phyloP scores from a whole-genome alignment of 164 flowering plant genomes.

The Cinnamomum chago region DNA sequence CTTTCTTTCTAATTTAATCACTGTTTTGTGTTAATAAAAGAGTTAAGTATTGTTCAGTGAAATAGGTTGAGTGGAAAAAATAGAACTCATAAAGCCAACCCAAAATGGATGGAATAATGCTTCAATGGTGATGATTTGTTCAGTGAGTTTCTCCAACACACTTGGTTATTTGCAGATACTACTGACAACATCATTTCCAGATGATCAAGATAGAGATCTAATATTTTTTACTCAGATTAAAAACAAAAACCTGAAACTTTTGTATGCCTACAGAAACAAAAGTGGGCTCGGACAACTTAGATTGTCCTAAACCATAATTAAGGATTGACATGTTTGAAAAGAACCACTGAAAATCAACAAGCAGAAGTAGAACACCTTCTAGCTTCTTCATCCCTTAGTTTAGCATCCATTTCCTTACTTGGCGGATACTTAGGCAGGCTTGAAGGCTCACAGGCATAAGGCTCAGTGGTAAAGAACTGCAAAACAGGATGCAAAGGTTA shows the following conservation, averaged over 20 bases:
- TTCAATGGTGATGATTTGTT: too few relatives aligned
- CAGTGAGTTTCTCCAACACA: too few relatives aligned
- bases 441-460: slow-evolving; percentile 91
- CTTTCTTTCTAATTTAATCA: too few relatives aligned
- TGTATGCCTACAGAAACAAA: background rate
- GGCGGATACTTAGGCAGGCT: slow-evolving; percentile 97
- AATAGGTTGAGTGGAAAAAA: too few relatives aligned
- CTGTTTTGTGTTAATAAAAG: too few relatives aligned
- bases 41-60: too few relatives aligned
- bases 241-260: background rate
- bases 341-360: background rate
- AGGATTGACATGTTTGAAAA: background rate
- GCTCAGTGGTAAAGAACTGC: slow-evolving; percentile 80
- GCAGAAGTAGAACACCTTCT: slow-evolving; percentile 53
- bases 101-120: too few relatives aligned
- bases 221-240: background rate
- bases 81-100: too few relatives aligned
- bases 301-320: background rate
- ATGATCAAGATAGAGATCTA: too few relatives aligned
- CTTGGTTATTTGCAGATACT: too few relatives aligned
- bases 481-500: slow-evolving; percentile 7
- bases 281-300: background rate
- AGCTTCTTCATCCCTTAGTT: slow-evolving; percentile 88
- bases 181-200: too few relatives aligned
- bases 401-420: slow-evolving; percentile 94